Evolutionary conservation across 1,139 yeast genomes (phyloP).

Genomic region (Meyerozyma guilliermondii): DNA sequence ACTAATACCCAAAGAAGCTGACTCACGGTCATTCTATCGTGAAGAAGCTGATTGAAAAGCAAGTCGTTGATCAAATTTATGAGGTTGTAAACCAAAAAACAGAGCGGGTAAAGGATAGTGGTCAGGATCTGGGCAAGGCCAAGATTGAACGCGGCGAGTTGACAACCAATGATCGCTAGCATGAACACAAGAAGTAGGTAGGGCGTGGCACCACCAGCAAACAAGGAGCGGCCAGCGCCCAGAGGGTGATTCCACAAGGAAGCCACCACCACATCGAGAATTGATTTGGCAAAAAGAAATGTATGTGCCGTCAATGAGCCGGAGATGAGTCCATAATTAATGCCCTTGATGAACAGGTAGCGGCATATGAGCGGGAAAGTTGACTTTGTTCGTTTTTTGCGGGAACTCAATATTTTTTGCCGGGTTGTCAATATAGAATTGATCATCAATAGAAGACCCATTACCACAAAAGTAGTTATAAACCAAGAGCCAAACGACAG

Average conservation of each 20-base stretch:
- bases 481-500: slow-evolving; percentile 37
- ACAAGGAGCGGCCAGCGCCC: slow-evolving; percentile 15
- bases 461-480: slow-evolving; percentile 26
- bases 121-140: slow-evolving; percentile 74
- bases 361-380: slow-evolving; percentile 3
- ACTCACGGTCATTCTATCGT: slow-evolving; percentile 22
- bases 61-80: slow-evolving; percentile 71
- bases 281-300: slow-evolving; percentile 74
- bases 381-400: slow-evolving; percentile 3
- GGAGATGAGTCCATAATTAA: slow-evolving; percentile 62
- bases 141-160: slow-evolving; percentile 67
- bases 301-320: slow-evolving; percentile 87
- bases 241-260: slow-evolving; percentile 34
- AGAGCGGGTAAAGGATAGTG: slow-evolving; percentile 75
- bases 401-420: slow-evolving; percentile 4
- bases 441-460: slow-evolving; percentile 19
- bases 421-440: slow-evolving; percentile 12
- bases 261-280: slow-evolving; percentile 61
- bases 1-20: slow-evolving; percentile 41
- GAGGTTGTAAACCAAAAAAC: slow-evolving; percentile 78
- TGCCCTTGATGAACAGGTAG: slow-evolving; percentile 41
- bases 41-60: slow-evolving; percentile 48
- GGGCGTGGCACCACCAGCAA: slow-evolving; percentile 23
- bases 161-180: slow-evolving; percentile 66
- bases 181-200: slow-evolving; percentile 55